phyloP scores from a whole-genome alignment of 2,329 filamentous ascomycete genomes.

The Fusarium beomiforme region DNA sequence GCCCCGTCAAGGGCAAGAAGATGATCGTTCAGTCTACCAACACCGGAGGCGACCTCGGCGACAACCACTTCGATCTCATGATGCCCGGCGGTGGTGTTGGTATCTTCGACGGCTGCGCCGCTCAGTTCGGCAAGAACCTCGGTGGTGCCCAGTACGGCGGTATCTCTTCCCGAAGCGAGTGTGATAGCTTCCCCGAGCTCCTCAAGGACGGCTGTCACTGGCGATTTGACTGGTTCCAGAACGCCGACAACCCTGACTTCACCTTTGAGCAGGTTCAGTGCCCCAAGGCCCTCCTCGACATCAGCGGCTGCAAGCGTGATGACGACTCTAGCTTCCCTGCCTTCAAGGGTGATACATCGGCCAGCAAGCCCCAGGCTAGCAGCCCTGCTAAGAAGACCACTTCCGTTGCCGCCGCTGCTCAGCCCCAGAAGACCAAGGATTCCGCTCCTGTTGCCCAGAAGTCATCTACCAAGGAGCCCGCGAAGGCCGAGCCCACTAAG shows the following conservation, averaged over 20 bases:
- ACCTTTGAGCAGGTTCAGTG: conserved; percentile 66
- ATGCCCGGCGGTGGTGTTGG: conserved; percentile 66
- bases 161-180: conserved; percentile 60
- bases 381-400: neutral
- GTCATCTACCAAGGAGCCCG: conserved; percentile 10
- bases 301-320: conserved; percentile 50
- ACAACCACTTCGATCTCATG: conserved; percentile 68
- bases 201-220: conserved; percentile 69
- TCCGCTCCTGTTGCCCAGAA: conserved; percentile 22
- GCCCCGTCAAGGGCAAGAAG: conserved; percentile 65
- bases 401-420: neutral
- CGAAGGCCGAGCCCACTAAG: conserved; percentile 11
- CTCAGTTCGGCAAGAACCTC: conserved; percentile 53
- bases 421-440: conserved; percentile 19
- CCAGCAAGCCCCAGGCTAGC: conserved; percentile 14
- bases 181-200: conserved; percentile 61
- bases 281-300: conserved; percentile 58
- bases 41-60: conserved; percentile 65
- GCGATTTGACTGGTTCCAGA: conserved; percentile 72
- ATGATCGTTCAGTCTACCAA: conserved; percentile 74
- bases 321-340: conserved; percentile 46
- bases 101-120: conserved; percentile 62
- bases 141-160: conserved; percentile 69
- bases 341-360: conserved; percentile 25
- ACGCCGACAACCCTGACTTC: conserved; percentile 66